Base-by-base conservation (phyloP, 2,329 filamentous ascomycete genomes). In the Calonectria pauciramosa region DNA sequence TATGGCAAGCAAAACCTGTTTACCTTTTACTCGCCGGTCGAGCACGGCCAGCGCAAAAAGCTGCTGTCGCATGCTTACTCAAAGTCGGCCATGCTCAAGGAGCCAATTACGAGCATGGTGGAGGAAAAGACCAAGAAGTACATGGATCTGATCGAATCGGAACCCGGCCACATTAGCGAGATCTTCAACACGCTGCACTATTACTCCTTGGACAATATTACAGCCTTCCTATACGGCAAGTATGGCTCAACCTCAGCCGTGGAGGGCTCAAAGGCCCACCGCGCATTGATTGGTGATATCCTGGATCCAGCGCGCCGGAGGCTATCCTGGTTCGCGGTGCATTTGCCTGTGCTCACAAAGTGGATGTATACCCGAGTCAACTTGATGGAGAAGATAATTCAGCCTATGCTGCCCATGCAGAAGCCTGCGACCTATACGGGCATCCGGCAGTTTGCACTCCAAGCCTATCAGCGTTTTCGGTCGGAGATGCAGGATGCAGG, bases 1-100 rank as follows among this genome's bases (percentile, higher is more conserved):
- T 90, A 90, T 65, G 88, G 88, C 0, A 83, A 84, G 13, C 86
- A 86, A 78, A 90, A 91, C 68, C 77, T 91, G 2, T 91, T 91
- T 78, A 89, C 88, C 0, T 90, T 91, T 73, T 82, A 83, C 9
- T 82, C 84, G 0, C 82, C 83, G 0, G 85, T 84, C 36, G 82
- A 85, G 2, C 89, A 91, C 78, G 85, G 84, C 0, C 85, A 88
- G 1, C 81, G 90, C 23, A 91, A 91, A 82, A 91, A 90, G 76
- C 73, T 90, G 0, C 71, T 91, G 32, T 86, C 87, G 5, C 87
- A 90, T 72, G 86, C 87, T 0, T 91, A 91, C 71, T 87, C 89
- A 1, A 91, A 91, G 71, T 63, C 56, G 3, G 56, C 56, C 18
- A 63, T 63, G 56, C 56, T 63, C 36, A 63, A 63, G 23, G 56